phyloP scores from a whole-genome alignment of 768 basidiomycete species.

The Collybia nuda region DNA sequence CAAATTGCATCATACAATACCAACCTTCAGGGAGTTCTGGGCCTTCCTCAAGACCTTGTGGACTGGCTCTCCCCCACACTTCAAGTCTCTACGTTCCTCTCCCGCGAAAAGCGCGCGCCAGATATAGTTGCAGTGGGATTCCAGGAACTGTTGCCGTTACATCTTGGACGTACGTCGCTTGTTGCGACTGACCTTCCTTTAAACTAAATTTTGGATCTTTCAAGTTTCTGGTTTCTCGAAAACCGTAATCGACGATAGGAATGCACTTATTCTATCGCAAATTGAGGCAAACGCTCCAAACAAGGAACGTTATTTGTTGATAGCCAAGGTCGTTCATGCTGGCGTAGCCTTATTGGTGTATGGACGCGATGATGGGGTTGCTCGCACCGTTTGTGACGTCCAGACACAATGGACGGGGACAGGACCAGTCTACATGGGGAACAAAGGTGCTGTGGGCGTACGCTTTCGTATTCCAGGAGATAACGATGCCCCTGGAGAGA shows the following conservation, averaged over 20 bases:
- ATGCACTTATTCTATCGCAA: conserved; percentile 71
- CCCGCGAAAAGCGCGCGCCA: conserved; percentile 63
- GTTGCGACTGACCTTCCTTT: not conserved
- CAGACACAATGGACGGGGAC: conserved; percentile 76
- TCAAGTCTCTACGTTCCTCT: conserved; percentile 71
- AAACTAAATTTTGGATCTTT: conserved; percentile 4
- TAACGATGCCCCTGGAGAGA: conserved; percentile 64
- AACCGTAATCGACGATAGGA: conserved; percentile 64
- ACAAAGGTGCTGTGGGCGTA: conserved; percentile 93
- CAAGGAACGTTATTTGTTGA: conserved; percentile 73
- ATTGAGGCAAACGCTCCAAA: conserved; percentile 71
- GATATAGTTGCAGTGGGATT: conserved; percentile 91
- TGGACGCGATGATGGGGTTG: conserved; percentile 68
- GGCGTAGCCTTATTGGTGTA: conserved; percentile 90
- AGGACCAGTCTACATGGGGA: conserved; percentile 80
- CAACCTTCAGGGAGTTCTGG: conserved; percentile 75
- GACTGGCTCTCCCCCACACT: conserved; percentile 89
- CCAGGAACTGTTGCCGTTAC: conserved; percentile 89
- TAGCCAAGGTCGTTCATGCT: conserved; percentile 80
- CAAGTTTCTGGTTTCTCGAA: conserved; percentile 79
- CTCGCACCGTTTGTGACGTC: conserved; percentile 59
- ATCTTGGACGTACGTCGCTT: conserved; percentile 73
- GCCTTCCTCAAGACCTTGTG: conserved; percentile 82
- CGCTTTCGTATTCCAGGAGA: conserved; percentile 70
- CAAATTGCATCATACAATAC: conserved; percentile 92